A percentile compares a stretch with the other conserved stretches of the same genome.
phyloP scores from a whole-genome alignment of 768 basidiomycete genomes.

The Daedalea quercina region DNA sequence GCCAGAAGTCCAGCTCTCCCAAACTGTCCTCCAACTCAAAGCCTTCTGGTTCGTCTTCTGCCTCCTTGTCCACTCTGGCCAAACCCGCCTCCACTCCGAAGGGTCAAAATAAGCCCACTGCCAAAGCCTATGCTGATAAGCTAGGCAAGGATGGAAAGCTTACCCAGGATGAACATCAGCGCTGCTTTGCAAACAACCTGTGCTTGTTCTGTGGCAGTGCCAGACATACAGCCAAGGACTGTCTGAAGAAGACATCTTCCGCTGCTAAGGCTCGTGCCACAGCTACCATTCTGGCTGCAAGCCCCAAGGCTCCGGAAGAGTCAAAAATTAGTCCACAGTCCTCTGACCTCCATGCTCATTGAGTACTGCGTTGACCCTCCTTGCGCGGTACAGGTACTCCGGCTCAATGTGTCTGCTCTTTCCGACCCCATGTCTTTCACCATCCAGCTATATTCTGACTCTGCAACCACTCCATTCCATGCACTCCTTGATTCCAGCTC shows the following conservation, averaged over 20 bases:
- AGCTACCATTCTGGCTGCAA: conserved; percentile 19
- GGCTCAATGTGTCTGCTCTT: conserved; percentile 6
- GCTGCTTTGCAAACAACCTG: conserved; percentile 19
- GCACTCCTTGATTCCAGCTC: conserved; percentile 3
- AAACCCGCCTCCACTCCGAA: not conserved
- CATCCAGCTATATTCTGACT: not conserved
- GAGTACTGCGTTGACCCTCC: conserved; percentile 3
- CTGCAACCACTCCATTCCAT: not conserved
- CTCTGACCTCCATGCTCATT: not conserved
- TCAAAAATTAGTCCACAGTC: conserved; percentile 4
- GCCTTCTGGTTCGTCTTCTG: not conserved
- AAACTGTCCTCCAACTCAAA: not conserved
- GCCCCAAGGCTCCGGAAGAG: not conserved
- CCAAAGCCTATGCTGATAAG: not conserved
- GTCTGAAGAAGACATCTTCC: conserved; percentile 13
- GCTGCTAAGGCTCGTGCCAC: conserved; percentile 12
- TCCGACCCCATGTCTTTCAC: not conserved
- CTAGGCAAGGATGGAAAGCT: conserved; percentile 11
- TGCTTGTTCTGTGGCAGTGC: conserved; percentile 31
- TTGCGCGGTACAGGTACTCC: not conserved
- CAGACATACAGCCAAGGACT: conserved; percentile 23
- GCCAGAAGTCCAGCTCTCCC: not conserved
- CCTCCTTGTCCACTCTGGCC: not conserved
- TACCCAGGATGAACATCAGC: conserved; percentile 20
- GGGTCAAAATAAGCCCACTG: not conserved